Evolutionary conservation across 2,329 filamentous ascomycete species (phyloP).

Genomic region (Monilinia aucupariae): DNA sequence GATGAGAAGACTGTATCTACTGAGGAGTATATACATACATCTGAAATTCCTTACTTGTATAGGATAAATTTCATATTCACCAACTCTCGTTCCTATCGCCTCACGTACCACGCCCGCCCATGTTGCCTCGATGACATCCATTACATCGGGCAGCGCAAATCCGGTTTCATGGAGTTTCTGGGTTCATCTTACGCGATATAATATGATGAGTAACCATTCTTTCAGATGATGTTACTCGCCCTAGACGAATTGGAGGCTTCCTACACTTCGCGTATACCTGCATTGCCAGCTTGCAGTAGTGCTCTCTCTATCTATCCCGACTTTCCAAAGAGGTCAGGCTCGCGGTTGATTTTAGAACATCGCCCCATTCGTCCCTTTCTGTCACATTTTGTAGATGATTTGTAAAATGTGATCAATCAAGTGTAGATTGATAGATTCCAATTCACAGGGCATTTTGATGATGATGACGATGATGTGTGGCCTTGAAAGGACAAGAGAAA

Average conservation of each 20-base stretch:
- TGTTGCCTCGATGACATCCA: neutral
- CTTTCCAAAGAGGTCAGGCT: conserved; percentile 14
- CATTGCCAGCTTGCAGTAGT: conserved; percentile 18
- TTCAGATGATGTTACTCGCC: conserved; percentile 2
- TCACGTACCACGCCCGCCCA: neutral
- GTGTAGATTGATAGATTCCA: neutral
- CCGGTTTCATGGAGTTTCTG: neutral
- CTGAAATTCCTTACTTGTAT: neutral
- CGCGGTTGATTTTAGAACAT: conserved; percentile 9
- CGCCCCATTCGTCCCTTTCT: conserved; percentile 13
- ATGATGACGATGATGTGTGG: neutral
- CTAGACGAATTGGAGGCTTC: conserved; percentile 14
- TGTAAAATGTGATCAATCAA: conserved; percentile 6
- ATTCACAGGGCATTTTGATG: neutral
- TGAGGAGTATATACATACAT: neutral
- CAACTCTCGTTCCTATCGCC: neutral
- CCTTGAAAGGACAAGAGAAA: neutral
- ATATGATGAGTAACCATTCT: neutral
- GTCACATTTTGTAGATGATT: conserved; percentile 9
- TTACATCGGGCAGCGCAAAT: neutral
- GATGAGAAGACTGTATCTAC: neutral
- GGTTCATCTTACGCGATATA: conserved; percentile 6
- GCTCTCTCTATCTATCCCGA: conserved; percentile 2
- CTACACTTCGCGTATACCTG: conserved; percentile 16
- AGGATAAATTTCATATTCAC: neutral